Evolutionary conservation across 2,329 filamentous ascomycete genomes (phyloP), one percentile per base, ranked within the genome.

Genomic region (Ceratocystis cacaofunesta): DNA sequence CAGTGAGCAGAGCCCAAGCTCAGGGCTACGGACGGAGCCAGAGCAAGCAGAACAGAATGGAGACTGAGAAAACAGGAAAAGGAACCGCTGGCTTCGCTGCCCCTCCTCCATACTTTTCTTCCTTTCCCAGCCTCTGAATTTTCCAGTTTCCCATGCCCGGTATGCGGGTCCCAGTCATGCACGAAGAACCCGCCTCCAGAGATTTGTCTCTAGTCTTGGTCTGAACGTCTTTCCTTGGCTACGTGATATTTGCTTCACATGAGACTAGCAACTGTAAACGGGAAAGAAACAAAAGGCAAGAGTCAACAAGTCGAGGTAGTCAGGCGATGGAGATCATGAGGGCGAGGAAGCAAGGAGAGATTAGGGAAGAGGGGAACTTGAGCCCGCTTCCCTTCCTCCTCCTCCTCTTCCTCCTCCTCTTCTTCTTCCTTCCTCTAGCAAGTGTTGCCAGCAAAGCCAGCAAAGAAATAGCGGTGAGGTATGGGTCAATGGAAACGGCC

Each of bases 31-130:
- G n/a, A 2, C 5, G 1, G 48, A 50, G 48, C 48, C 3, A 22
- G 48, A 50, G 17, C 19, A 52, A 17, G 48, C 48, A 52, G 25
- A 30, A 17, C 55, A 36, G 32, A 36, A 58, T 58, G 55, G 28
- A 58, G 55, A 58, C 25, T 7, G 55, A 36, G 55, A 58, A 58
- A 58, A 58, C 55, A 58, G 55, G 55, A 58, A 58, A 58, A 58
- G 55, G 55, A 58, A 36, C 55, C 28, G 28, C 10, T 32, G 28
- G 30, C 12, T 15, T 25, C 36, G 48, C 28, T 58, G 55, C 25
- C 22, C 55, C 10, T 41, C 36, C 36, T 41, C 12, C 36, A 41
- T 41, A 41, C 36, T 12, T 57, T 57, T 25, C 52, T 57, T 57
- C 52, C 52, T 57, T 58, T 58, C 55, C 55, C 55, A 58, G 55